phyloP scores from a whole-genome alignment of 2,329 filamentous ascomycete species.

The Paraphaeosphaeria sporulosa region DNA sequence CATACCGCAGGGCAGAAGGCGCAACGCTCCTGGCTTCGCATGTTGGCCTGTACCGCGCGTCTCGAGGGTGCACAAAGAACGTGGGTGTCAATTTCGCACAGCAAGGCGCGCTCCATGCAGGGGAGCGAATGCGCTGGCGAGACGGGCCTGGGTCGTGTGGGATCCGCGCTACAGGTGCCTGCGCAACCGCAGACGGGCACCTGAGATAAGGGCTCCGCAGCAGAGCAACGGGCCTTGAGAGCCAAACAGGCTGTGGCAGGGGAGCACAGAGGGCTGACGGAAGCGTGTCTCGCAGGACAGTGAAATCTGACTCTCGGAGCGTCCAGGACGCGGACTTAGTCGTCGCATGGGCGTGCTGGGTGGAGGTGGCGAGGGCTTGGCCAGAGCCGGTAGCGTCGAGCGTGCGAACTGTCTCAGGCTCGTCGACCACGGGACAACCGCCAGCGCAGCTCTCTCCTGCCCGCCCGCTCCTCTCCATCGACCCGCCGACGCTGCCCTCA shows the following conservation, averaged over 20 bases:
- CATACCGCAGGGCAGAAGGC: conserved; percentile 4
- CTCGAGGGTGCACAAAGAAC: conserved; percentile 6
- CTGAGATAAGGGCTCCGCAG: neutral
- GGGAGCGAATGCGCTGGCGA: conserved; percentile 6
- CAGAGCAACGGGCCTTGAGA: neutral
- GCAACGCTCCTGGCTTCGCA: conserved; percentile 1
- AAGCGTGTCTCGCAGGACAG: neutral
- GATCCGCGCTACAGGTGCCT: neutral
- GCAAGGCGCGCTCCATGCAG: conserved; percentile 12
- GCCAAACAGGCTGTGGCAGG: neutral
- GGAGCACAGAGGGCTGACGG: neutral
- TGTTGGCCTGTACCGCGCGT: conserved; percentile 7
- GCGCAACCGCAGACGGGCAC: neutral
- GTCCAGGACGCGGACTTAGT: neutral
- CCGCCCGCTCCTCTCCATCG: conserved; percentile 9
- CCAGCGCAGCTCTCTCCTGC: conserved; percentile 17
- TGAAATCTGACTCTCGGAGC: neutral
- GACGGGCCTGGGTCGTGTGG: conserved; percentile 1
- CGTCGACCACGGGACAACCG: conserved; percentile 4
- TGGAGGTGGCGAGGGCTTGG: conserved; percentile 24
- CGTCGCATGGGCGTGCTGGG: conserved; percentile 13
- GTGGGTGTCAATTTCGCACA: conserved; percentile 4
- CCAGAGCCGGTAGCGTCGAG: conserved; percentile 13
- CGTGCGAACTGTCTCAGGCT: conserved; percentile 22
- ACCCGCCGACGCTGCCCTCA: conserved; percentile 8